Conservation (phyloP, 1,284 basidiomycete species). For the Irpex lacteus region DNA sequence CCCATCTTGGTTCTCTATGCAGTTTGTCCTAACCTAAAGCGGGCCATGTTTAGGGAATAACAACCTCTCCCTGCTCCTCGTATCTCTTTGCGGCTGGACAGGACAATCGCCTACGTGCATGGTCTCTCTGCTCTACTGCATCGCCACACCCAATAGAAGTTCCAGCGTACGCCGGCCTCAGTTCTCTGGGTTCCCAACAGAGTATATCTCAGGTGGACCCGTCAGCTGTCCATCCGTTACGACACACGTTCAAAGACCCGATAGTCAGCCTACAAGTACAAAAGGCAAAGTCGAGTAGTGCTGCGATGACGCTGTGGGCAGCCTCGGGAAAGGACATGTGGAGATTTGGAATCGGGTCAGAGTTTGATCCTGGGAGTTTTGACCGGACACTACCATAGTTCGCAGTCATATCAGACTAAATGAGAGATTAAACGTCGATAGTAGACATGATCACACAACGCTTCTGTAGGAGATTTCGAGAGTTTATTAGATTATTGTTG, state of each 20-base stretch:
- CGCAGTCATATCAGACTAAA: too few species aligned
- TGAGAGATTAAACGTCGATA: too few species aligned
- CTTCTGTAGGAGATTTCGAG: too few species aligned
- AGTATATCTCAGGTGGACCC: background rate
- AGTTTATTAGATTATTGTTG: too few species aligned
- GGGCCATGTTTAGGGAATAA: conserved; percentile 46
- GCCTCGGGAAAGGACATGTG: conserved; percentile 11
- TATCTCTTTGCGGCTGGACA: conserved; percentile 75
- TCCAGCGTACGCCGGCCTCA: background rate
- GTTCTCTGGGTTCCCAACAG: background rate
- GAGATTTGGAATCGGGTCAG: conserved; percentile 13
- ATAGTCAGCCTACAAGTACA: conserved; percentile 12
- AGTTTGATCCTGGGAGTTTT: background rate
- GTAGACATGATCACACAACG: too few species aligned
- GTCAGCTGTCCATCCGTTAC: background rate
- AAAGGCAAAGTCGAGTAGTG: background rate
- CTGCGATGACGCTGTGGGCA: conserved; percentile 15
- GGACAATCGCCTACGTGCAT: conserved; percentile 58
- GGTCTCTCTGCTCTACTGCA: conserved; percentile 59
- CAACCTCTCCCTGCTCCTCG: conserved; percentile 54
- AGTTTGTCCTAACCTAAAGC: background rate
- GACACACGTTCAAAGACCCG: conserved; percentile 7
- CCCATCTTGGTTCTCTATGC: conserved; percentile 2
- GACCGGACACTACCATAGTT: background rate
- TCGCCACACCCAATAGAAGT: background rate